Base-by-base conservation (phyloP, 2,329 filamentous ascomycete species). In the Neofusicoccum parvum region DNA sequence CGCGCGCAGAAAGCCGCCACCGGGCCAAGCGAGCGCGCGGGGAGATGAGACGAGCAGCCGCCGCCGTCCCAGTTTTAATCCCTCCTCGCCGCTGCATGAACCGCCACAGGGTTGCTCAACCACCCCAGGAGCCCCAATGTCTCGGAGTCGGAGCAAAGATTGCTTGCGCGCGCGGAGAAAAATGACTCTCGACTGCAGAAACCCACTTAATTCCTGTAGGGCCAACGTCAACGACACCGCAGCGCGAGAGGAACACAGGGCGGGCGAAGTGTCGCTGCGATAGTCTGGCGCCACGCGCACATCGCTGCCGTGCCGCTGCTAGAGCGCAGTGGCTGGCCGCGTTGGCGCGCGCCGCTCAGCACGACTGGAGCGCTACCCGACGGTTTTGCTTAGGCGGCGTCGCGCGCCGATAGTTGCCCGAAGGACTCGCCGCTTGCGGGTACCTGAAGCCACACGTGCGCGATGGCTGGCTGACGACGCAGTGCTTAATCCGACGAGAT, bases 371-470 rank as follows among this genome's bases (percentile, higher is more conserved):
- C 27, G 6, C 46, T 49, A 27, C 48, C 27, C 23, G 48, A 14
- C 48, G 14, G 20, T 34, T 51, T n/a, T 10, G 27, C 27, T 36
- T 23, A 23, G 27, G 17, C 36, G n/a, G 7, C 10, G 12, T 17
- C 6, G 14, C n/a, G n/a, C 27, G 39, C 54, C 41, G 39, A 59
- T 46, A 43, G 54, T 46, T 58, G 17, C 53, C 53, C 5, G 39
- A 45, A 23, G 39, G 41, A 17, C 11, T 59, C 39, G 56, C 43
- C n/a, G 27, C 15, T 60, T 15, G 15, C 43, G 56, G 41, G 56
- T 60, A 48, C 56, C 56, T 60, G 54, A 59, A 59, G 54, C 54
- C 54, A 59, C 54, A 17, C 54, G 41, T 48, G 54, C 27, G 41
- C 23, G 23, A 36, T 48, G 54, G 54, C 54, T 59, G 54, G 54